Percentiles rank a stretch among this genome's conserved stretches.
Conservation (phyloP, 148 eudicot species). For the Simmondsia chinensis region DNA sequence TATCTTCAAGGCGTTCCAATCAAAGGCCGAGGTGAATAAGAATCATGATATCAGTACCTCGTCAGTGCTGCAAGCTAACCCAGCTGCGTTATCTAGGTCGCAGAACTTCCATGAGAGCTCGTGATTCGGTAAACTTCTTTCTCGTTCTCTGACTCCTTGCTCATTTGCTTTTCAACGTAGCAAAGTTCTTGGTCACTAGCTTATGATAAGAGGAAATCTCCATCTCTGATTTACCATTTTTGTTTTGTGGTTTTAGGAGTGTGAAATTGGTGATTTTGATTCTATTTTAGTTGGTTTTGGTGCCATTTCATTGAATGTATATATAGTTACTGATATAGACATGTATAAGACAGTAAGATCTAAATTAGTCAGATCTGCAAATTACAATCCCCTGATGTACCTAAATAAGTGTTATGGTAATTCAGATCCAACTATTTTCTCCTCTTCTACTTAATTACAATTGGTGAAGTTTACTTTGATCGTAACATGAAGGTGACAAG, state of each 20-base stretch:
- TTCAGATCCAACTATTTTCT: no score
- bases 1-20: slow-evolving; percentile 40
- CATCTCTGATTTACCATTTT: not conserved
- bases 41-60: slow-evolving; percentile 19
- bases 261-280: not conserved
- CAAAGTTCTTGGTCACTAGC: no score
- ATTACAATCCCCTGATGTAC: slow-evolving; percentile 6
- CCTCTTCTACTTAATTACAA: no score
- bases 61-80: slow-evolving; percentile 45
- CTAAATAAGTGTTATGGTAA: no score
- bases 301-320: slow-evolving; percentile 5
- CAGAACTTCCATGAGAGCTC: slow-evolving; percentile 48
- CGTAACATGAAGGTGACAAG: no score
- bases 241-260: not conserved
- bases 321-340: slow-evolving; percentile 1
- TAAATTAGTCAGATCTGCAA: no score
- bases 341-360: no score
- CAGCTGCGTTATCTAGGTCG: slow-evolving; percentile 64
- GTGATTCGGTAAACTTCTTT: not conserved
- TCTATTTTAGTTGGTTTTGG: not conserved
- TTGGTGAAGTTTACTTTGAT: no score
- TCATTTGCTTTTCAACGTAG: no score
- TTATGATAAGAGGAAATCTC: not conserved
- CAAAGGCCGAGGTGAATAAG: slow-evolving; percentile 23
- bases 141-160: not conserved